Evolutionary conservation across 257 asterid genomes (phyloP).

Genomic region (Apocynum venetum): DNA sequence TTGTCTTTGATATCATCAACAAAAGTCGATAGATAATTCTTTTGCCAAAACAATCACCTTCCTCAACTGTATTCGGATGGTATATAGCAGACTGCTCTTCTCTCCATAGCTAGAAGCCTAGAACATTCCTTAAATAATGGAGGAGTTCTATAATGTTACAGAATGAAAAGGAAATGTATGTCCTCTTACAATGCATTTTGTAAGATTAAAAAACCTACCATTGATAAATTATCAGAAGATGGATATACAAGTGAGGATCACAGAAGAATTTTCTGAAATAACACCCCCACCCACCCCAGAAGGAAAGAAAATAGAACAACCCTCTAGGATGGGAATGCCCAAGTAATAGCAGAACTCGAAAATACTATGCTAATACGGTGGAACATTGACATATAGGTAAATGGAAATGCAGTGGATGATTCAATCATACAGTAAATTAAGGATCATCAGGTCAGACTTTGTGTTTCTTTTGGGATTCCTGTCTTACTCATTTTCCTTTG

Average conservation of each 20-base stretch:
- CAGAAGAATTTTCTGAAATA: neutral
- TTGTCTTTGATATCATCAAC: too few species aligned
- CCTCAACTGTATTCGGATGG: too few species aligned
- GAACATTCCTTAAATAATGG: neutral
- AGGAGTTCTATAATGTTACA: neutral
- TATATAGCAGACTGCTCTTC: neutral
- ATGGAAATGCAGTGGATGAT: neutral
- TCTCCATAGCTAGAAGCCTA: too few species aligned
- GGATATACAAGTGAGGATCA: slow-evolving; percentile 6
- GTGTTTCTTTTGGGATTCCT: neutral
- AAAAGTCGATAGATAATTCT: too few species aligned
- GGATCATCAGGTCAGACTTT: neutral
- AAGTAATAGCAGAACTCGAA: neutral
- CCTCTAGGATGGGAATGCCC: neutral
- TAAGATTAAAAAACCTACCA: neutral
- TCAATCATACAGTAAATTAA: neutral
- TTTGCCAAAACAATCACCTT: too few species aligned
- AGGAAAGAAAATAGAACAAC: neutral
- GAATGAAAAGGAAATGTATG: neutral
- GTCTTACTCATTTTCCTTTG: neutral
- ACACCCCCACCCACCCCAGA: neutral
- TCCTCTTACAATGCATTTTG: neutral
- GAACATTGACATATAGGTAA: neutral
- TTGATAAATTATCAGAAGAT: neutral
- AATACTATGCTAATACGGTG: neutral